These are phyloP conservation scores for Sphaceloma murrayae DNA, from an alignment of 2,329 filamentous ascomycete species.

Conservation along the genomic window DNA sequence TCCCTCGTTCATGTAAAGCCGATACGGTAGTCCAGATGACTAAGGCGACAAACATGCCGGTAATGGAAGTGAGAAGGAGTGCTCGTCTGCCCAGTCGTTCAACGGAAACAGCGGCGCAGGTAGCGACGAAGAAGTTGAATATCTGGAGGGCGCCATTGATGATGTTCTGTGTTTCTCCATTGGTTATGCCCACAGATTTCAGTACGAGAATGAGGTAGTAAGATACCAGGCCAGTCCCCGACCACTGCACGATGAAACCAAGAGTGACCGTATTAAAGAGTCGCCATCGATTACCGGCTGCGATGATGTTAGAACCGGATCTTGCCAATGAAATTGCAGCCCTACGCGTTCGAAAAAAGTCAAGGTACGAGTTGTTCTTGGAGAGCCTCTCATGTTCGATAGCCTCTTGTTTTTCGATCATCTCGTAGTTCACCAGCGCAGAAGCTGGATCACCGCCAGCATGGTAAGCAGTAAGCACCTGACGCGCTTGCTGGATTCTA, in stretches of 20 bases:
- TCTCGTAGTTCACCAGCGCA: constrained; percentile 56
- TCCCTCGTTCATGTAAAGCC: constrained; percentile 41
- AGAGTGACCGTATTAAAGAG: constrained; percentile 42
- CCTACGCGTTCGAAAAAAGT: constrained; percentile 47
- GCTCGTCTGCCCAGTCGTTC: constrained; percentile 27
- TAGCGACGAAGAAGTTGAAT: constrained; percentile 47
- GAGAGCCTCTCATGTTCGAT: constrained; percentile 44
- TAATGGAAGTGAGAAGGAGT: constrained; percentile 27
- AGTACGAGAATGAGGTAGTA: constrained; percentile 29
- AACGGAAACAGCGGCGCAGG: constrained; percentile 35
- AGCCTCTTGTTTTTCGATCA: constrained; percentile 56
- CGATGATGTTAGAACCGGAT: background rate
- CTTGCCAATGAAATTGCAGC: background rate
- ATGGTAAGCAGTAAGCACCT: constrained; percentile 52
- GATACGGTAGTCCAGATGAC: constrained; percentile 32
- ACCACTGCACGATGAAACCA: constrained; percentile 48
- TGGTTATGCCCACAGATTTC: constrained; percentile 25
- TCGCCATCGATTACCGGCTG: constrained; percentile 42
- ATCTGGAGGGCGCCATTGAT: constrained; percentile 48
- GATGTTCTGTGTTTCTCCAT: constrained; percentile 27
- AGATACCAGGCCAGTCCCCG: constrained; percentile 41
- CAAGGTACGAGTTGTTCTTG: constrained; percentile 40
- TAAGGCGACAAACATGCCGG: constrained; percentile 32
- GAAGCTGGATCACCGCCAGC: constrained; percentile 50
- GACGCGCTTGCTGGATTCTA: constrained; percentile 51